Evolutionary conservation across 331 rosid species (phyloP).

Genomic region (Rhamnella rubrinervis): DNA sequence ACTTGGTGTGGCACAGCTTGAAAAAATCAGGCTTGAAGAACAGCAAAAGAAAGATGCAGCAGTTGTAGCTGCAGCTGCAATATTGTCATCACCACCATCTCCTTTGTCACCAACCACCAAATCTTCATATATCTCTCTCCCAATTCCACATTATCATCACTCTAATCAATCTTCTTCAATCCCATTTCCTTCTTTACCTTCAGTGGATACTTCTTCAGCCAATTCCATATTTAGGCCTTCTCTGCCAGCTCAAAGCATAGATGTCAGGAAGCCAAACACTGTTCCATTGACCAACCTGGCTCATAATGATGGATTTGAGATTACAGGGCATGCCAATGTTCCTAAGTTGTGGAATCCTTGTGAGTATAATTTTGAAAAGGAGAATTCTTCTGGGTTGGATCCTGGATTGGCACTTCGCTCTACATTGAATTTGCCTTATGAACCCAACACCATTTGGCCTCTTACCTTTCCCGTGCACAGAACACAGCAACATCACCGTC

Average conservation of each 20-base stretch:
- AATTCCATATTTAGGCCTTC: constrained; percentile 32
- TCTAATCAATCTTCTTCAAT: constrained; percentile 34
- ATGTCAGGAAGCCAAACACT: constrained; percentile 33
- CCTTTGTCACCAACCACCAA: constrained; percentile 31
- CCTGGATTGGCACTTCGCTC: constrained; percentile 42
- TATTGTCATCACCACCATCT: constrained; percentile 40
- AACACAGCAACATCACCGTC: constrained; percentile 46
- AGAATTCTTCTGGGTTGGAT: constrained; percentile 32
- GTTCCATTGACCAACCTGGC: constrained; percentile 36
- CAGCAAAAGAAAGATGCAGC: constrained; percentile 43
- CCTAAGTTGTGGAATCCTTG: constrained; percentile 43
- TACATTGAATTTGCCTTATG: constrained; percentile 42
- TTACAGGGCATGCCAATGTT: constrained; percentile 33
- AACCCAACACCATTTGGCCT: constrained; percentile 43
- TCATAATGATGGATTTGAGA: constrained; percentile 36
- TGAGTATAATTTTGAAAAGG: constrained; percentile 45
- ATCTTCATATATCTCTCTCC: constrained; percentile 35
- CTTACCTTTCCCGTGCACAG: constrained; percentile 35
- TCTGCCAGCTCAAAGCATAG: constrained; percentile 29
- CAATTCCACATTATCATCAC: constrained; percentile 33
- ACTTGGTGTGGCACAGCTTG: constrained; percentile 89
- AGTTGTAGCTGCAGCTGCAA: constrained; percentile 9
- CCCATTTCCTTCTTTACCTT: constrained; percentile 35
- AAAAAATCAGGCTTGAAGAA: constrained; percentile 73
- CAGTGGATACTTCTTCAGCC: constrained; percentile 35